Base-by-base conservation (phyloP, 495 filamentous ascomycete genomes). In the Penicillium angulare region DNA sequence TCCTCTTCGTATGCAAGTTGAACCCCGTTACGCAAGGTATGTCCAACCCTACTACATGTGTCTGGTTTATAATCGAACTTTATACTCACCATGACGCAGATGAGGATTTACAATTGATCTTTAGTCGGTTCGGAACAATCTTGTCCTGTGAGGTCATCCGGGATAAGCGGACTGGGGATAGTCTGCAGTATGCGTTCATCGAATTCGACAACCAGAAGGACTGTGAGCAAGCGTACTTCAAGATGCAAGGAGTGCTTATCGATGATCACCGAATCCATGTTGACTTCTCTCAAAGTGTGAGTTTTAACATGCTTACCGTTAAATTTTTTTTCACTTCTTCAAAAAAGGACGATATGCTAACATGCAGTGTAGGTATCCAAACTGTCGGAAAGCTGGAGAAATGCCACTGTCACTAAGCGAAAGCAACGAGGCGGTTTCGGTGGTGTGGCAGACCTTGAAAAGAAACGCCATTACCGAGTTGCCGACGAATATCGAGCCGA, bases 191-290 rank as follows among this genome's bases (percentile, higher is more conserved):
- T 67, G 90, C 95, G 1, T 98, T 98, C 55, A 92, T 98, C 62
- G 93, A 98, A 68, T 98, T 95, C 59, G 90, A 91, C 47, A 83
- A 96, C 15, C 89, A 95, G 64, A 83, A 87, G 57, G 86, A 89
- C 51, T 97, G 92, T 67, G 93, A 97, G 71, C 87, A 91, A 44
- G 93, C 93, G 12, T 98, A 97, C 62, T 92, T 92, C 73, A 98
- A 98, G 72, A 98, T 97, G 93, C 88, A 97, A 65, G 86, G 84
- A 5, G 91, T 97, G 6, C 72, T 98, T 49, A 97, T 97, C 61
- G 93, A 98, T 57, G 93, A 98, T 62, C 91, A 96, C 51, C 87
- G 93, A 29, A 97, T 98, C 48, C 93, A 97, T 66, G 95, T 98
- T 42, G 93, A 98, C 65, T 98, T 98, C 72, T 96, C 91, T 24